These are phyloP conservation scores for Abelmoschus esculentus DNA, from an alignment of 345 rosid genomes.

Conservation along the genomic window DNA sequence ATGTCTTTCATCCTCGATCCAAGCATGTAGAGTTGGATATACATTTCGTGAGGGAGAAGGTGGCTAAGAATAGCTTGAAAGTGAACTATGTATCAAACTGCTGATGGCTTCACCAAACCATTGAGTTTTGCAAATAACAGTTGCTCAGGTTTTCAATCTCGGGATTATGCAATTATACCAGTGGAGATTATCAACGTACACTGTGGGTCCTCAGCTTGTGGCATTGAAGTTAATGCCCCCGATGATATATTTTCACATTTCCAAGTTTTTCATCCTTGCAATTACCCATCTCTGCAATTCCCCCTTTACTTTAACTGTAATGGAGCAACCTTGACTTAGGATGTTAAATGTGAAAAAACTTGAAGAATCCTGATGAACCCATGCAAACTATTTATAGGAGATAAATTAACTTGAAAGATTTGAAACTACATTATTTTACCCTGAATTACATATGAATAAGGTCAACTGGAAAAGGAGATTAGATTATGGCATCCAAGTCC, in stretches of 20 bases:
- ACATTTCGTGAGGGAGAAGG: slow-evolving; percentile 30
- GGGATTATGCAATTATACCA: background rate
- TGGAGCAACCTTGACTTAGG: background rate
- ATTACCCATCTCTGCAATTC: no score
- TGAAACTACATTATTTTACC: background rate
- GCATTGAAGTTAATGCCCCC: slow-evolving; percentile 7
- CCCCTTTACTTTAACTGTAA: background rate
- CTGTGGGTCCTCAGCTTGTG: background rate
- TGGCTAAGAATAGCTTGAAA: slow-evolving; percentile 44
- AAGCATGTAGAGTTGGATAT: no score
- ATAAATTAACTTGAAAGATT: background rate
- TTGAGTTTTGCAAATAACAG: background rate
- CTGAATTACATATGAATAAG: background rate
- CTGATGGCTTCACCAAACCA: background rate
- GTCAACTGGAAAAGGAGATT: background rate
- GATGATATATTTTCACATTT: background rate
- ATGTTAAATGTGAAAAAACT: background rate
- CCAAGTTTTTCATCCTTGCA: no score
- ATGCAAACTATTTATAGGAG: background rate
- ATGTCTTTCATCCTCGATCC: no score
- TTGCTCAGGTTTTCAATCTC: background rate
- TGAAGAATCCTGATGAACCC: background rate
- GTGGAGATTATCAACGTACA: no score
- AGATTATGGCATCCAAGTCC: background rate
- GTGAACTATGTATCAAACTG: background rate